Evolutionary conservation across 192 early-diverging fungal genomes (phyloP), one percentile per base, ranked within the genome.

Genomic region (Podila epicladia): DNA sequence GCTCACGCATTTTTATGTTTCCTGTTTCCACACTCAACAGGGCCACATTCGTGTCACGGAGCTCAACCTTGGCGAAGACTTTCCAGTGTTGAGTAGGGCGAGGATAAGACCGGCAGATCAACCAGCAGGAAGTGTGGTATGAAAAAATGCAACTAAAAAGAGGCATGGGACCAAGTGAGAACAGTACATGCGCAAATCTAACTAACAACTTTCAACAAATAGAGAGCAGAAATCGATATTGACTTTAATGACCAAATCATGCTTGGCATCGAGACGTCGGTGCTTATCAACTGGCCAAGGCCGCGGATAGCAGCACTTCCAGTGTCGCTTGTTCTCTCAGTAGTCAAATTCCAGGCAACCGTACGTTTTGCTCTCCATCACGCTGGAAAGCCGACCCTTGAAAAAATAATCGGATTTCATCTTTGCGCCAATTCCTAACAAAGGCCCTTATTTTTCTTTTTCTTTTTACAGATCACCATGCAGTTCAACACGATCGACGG

Each of bases 231-330:
- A 69, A 86, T 98, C 26, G 92, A 92, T 38, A 92, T 98, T 63
- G 90, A 93, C 58, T 95, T 95, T 63, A 89, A 94, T 63, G 97
- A 99, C 82, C 94, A 98, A 67, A 87, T 99, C n/a, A 94, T 95
- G 32, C 75, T 99, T 33, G 96, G 95, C 0, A 88, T 99, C 64
- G 93, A 98, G 74, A 98, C 97, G 4, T 93, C 92, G 41, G 85
- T 98, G 22, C 83, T 98, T 48, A 88, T 99, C 61, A 99, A 99
- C 82, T 98, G 97, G 98, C 98, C 98, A 11, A 93, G 91, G 61
- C 86, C 91, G 17, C 82, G 87, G 28, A 93, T 97, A 67, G 98
- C 97, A 5, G 95, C 96, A 8, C 83, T 99, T 22, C 98, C 98
- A 13, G 90, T 99, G 13, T 93, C 97, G 24, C 85, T 99, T 28